phyloP scores from a whole-genome alignment of 1,284 basidiomycete species.

The Phellopilus nigrolimitatus region DNA sequence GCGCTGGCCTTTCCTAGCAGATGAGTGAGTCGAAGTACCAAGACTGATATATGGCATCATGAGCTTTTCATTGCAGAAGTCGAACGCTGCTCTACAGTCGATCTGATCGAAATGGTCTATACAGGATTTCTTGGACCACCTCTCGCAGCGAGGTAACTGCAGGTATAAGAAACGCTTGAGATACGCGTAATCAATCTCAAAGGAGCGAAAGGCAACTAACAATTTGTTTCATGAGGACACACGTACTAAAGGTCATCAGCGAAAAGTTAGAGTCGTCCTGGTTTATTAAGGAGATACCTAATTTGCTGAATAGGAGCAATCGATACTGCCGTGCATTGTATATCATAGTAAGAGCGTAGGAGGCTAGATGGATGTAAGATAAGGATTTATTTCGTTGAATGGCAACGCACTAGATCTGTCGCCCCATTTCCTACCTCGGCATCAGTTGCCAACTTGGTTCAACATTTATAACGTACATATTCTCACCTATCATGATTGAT shows the following conservation, averaged over 20 bases:
- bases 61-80: slow-evolving; percentile 24
- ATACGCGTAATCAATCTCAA: neutral
- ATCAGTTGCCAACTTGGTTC: no score
- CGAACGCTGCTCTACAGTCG: slow-evolving; percentile 25
- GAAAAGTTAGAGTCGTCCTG: neutral
- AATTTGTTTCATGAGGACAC: slow-evolving; percentile 41
- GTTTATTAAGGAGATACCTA: neutral
- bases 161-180: neutral
- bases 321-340: neutral
- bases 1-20: no score
- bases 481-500: slow-evolving; percentile 77
- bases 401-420: slow-evolving; percentile 37
- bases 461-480: neutral
- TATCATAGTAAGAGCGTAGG: slow-evolving; percentile 12
- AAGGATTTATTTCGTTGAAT: neutral
- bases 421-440: slow-evolving; percentile 51
- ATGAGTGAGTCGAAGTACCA: no score
- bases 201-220: slow-evolving; percentile 30
- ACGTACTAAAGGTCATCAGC: slow-evolving; percentile 25
- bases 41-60: slow-evolving; percentile 26
- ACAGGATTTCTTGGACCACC: slow-evolving; percentile 35
- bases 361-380: neutral
- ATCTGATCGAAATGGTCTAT: slow-evolving; percentile 26
- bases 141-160: slow-evolving; percentile 44
- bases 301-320: slow-evolving; percentile 5